These are phyloP conservation scores for Tuber melanosporum DNA, from an alignment of 495 filamentous ascomycete genomes.

Conservation along the genomic window DNA sequence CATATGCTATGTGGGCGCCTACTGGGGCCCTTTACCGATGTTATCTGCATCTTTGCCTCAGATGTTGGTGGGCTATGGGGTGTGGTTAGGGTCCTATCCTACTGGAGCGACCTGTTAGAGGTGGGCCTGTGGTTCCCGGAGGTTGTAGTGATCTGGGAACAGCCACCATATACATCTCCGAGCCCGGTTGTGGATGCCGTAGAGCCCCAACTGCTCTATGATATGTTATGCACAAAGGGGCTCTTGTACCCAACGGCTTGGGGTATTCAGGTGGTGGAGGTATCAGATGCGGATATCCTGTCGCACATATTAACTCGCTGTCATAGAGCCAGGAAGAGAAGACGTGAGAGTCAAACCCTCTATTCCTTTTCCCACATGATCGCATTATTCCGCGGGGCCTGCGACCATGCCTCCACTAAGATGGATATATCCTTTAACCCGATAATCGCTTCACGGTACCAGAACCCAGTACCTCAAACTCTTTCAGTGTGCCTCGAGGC, in stretches of 20 bases:
- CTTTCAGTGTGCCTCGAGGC: neutral
- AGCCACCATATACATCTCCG: neutral
- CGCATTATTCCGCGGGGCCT: neutral
- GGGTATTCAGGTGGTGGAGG: neutral
- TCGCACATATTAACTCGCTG: too few relatives aligned
- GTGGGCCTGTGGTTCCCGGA: neutral
- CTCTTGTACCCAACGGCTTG: too few relatives aligned
- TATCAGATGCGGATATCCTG: neutral
- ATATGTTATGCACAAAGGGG: neutral
- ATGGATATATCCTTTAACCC: neutral
- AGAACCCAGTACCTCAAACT: neutral
- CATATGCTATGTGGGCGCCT: neutral
- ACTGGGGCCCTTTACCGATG: neutral
- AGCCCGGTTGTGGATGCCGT: neutral
- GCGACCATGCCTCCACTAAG: neutral
- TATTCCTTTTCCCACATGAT: too few relatives aligned
- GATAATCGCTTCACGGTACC: neutral
- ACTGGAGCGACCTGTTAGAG: neutral
- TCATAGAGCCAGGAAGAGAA: too few relatives aligned
- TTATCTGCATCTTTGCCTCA: neutral
- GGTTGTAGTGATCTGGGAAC: neutral
- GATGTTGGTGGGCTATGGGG: neutral
- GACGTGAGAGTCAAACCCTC: too few relatives aligned
- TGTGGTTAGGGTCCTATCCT: neutral
- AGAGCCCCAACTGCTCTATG: neutral